Conservation (phyloP, 75 land plant genomes). For the Selaginella tamariscina region DNA sequence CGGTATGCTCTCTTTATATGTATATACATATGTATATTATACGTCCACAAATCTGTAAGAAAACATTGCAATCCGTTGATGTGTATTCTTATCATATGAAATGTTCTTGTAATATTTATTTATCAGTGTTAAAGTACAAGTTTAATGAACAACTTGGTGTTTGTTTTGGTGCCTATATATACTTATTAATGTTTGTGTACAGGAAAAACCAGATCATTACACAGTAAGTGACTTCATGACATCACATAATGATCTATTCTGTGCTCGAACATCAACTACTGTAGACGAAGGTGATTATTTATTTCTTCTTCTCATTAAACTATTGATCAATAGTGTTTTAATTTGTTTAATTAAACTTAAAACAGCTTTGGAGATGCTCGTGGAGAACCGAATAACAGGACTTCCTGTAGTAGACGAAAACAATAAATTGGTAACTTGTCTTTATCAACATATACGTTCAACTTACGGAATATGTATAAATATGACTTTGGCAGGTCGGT, state of each 20-base stretch:
- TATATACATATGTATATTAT: neutral
- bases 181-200: slow-evolving; percentile 27
- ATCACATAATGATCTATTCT: slow-evolving; percentile 32
- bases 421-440: slow-evolving; percentile 56
- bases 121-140: no score
- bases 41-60: neutral
- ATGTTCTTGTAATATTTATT: no score
- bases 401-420: slow-evolving; percentile 85
- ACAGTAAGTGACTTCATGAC: slow-evolving; percentile 95
- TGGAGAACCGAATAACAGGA: slow-evolving; percentile 73
- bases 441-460: neutral
- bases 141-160: no score
- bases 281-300: slow-evolving; percentile 66
- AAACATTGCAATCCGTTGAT: no score
- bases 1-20: no score
- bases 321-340: neutral
- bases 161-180: no score
- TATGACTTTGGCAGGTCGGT: slow-evolving; percentile 51
- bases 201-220: slow-evolving; percentile 42
- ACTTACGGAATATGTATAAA: neutral
- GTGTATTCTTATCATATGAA: neutral
- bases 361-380: slow-evolving; percentile 72
- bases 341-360: neutral
- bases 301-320: neutral
- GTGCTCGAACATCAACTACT: slow-evolving; percentile 49